Evolutionary conservation across 805 yeast genomes (phyloP).

Genomic region (Wickerhamiella kurtzmanii): DNA sequence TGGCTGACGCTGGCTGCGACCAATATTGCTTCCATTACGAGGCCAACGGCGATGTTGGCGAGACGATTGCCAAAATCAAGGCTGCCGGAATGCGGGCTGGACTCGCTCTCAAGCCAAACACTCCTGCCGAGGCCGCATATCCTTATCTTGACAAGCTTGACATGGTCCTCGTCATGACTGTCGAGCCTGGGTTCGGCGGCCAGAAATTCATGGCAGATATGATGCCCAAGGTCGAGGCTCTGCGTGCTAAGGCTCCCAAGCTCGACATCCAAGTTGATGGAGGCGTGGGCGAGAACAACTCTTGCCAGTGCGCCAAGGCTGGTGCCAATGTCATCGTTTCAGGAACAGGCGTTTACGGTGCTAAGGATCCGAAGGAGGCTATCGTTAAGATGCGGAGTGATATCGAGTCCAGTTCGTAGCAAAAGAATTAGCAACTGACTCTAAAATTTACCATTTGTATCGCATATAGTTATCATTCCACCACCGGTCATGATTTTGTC

Average conservation of each 20-base stretch:
- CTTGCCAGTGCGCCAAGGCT: slow-evolving; percentile 80
- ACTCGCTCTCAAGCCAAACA: slow-evolving; percentile 87
- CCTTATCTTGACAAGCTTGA: slow-evolving; percentile 68
- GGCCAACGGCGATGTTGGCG: slow-evolving; percentile 60
- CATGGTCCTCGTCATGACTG: slow-evolving; percentile 96
- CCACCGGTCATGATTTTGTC: too few relatives aligned
- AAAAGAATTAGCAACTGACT: too few relatives aligned
- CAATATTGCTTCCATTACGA: slow-evolving; percentile 95
- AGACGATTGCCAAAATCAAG: slow-evolving; percentile 63
- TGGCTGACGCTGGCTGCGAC: slow-evolving; percentile 89
- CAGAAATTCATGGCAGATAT: slow-evolving; percentile 88
- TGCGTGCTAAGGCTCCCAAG: slow-evolving; percentile 61
- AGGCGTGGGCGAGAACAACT: slow-evolving; percentile 78
- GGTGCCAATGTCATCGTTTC: slow-evolving; percentile 98
- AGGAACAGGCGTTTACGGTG: slow-evolving; percentile 86
- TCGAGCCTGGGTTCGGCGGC: slow-evolving; percentile 98
- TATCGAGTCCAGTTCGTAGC: not conserved
- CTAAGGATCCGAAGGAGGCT: slow-evolving; percentile 63
- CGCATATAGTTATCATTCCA: too few relatives aligned
- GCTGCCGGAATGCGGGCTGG: slow-evolving; percentile 81
- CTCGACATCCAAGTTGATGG: slow-evolving; percentile 94
- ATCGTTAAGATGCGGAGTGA: slow-evolving; percentile 46
- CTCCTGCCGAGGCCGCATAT: slow-evolving; percentile 69
- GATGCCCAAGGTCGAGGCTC: slow-evolving; percentile 85
- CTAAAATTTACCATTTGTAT: too few relatives aligned